phyloP scores from a whole-genome alignment of 352 stramenopile species.

The Phytophthora pistaciae region DNA sequence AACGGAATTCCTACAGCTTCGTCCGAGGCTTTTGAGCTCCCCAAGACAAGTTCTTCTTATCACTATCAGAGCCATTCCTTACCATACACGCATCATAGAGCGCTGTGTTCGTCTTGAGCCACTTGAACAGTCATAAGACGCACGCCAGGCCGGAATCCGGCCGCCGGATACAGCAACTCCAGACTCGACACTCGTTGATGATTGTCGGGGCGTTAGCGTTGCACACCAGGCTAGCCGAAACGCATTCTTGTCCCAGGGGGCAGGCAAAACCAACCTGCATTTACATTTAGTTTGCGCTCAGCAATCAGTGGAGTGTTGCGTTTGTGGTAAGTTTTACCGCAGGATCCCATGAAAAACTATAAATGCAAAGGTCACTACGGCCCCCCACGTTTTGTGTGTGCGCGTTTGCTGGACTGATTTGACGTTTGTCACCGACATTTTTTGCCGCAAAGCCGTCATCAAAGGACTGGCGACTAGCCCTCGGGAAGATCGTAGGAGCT shows the following conservation, averaged over 20 bases:
- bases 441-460: not conserved
- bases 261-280: not conserved
- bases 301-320: slow-evolving; percentile 3
- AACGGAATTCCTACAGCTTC: slow-evolving; percentile 1
- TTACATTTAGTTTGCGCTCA: slow-evolving; percentile 12
- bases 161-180: not conserved
- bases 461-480: not conserved
- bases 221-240: slow-evolving; percentile 12
- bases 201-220: slow-evolving; percentile 14
- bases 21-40: not conserved
- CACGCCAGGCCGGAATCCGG: too few species aligned
- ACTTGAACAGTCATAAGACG: not conserved
- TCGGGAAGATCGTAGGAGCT: not conserved
- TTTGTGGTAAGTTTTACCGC: not conserved
- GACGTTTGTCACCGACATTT: slow-evolving; percentile 16
- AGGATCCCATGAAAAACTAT: slow-evolving; percentile 11
- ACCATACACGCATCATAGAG: not conserved
- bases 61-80: not conserved
- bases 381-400: not conserved
- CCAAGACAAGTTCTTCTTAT: not conserved
- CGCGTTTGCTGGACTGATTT: not conserved
- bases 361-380: not conserved
- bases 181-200: slow-evolving; percentile 3
- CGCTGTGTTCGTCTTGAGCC: not conserved
- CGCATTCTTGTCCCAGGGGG: slow-evolving; percentile 20